Percentiles rank a stretch among this genome's conserved stretches.
Conservation (phyloP, 2,329 filamentous ascomycete genomes). For the Fusarium succisae region DNA sequence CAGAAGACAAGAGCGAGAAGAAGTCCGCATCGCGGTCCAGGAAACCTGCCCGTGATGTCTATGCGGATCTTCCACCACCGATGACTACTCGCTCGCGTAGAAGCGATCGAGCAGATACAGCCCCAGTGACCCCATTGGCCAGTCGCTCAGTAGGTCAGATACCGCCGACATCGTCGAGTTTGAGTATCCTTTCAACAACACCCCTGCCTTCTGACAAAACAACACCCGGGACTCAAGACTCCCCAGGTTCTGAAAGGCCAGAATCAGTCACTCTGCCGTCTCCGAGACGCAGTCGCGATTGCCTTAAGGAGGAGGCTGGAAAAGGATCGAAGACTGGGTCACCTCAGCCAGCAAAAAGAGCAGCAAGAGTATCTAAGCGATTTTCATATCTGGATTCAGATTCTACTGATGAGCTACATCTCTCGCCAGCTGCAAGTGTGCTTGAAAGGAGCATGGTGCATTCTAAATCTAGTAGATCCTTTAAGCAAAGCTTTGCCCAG, state of each 20-base stretch:
- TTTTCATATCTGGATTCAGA: slow-evolving; percentile 49
- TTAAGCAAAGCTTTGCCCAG: slow-evolving; percentile 42
- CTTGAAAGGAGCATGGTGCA: slow-evolving; percentile 51
- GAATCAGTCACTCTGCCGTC: slow-evolving; percentile 40
- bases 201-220: slow-evolving; percentile 50
- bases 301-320: slow-evolving; percentile 28
- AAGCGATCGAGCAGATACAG: slow-evolving; percentile 27
- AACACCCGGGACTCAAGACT: slow-evolving; percentile 49
- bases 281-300: slow-evolving; percentile 29
- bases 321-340: slow-evolving; percentile 40
- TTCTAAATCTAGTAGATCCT: slow-evolving; percentile 40
- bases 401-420: slow-evolving; percentile 60
- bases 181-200: slow-evolving; percentile 53
- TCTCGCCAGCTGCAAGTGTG: slow-evolving; percentile 50
- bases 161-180: slow-evolving; percentile 47
- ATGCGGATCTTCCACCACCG: slow-evolving; percentile 32
- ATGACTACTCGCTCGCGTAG: slow-evolving; percentile 41
- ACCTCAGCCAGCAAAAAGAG: slow-evolving; percentile 39
- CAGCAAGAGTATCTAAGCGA: slow-evolving; percentile 35
- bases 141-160: slow-evolving; percentile 13
- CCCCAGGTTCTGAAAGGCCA: slow-evolving; percentile 35
- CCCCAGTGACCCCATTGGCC: slow-evolving; percentile 38
- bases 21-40: slow-evolving; percentile 5
- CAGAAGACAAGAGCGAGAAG: neutral
- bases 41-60: slow-evolving; percentile 19